These are phyloP conservation scores for Geotrichum aggregatum DNA, from an alignment of 1,139 yeast genomes.

Conservation along the genomic window DNA sequence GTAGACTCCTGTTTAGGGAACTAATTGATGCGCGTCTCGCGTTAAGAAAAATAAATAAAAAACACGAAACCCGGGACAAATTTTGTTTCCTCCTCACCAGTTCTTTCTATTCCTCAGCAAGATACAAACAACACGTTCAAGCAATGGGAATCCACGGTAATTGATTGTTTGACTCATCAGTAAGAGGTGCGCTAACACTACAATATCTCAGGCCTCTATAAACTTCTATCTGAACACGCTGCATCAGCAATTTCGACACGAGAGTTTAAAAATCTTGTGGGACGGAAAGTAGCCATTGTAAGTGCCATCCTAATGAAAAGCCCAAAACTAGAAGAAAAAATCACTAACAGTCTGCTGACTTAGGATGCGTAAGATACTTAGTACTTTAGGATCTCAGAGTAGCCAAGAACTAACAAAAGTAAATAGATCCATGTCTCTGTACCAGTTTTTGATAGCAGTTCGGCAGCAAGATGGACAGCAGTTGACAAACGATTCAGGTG, in stretches of 20 bases:
- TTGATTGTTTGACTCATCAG: constrained; percentile 12
- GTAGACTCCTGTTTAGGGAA: neutral
- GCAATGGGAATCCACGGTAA: constrained; percentile 22
- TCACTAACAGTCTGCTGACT: constrained; percentile 21
- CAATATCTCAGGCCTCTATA: constrained; percentile 54
- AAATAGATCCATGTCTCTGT: constrained; percentile 81
- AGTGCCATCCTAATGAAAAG: too few relatives aligned
- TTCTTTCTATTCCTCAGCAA: neutral
- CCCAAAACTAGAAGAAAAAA: too few relatives aligned
- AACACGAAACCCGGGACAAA: neutral
- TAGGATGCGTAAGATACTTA: constrained; percentile 30
- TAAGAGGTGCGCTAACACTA: neutral
- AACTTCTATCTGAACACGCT: constrained; percentile 81
- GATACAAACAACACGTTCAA: neutral
- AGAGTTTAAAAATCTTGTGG: constrained; percentile 82
- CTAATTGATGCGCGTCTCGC: constrained; percentile 9
- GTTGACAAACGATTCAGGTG: constrained; percentile 80
- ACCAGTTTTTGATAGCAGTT: constrained; percentile 91
- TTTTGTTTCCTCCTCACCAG: neutral
- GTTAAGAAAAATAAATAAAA: neutral
- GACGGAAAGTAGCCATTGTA: constrained; percentile 89
- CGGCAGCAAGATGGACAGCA: constrained; percentile 97
- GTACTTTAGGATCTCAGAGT: neutral
- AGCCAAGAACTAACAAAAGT: neutral
- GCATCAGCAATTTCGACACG: constrained; percentile 73